These are phyloP conservation scores for Sporothrix mexicana DNA, from an alignment of 2,329 filamentous ascomycete species.

Conservation along the genomic window DNA sequence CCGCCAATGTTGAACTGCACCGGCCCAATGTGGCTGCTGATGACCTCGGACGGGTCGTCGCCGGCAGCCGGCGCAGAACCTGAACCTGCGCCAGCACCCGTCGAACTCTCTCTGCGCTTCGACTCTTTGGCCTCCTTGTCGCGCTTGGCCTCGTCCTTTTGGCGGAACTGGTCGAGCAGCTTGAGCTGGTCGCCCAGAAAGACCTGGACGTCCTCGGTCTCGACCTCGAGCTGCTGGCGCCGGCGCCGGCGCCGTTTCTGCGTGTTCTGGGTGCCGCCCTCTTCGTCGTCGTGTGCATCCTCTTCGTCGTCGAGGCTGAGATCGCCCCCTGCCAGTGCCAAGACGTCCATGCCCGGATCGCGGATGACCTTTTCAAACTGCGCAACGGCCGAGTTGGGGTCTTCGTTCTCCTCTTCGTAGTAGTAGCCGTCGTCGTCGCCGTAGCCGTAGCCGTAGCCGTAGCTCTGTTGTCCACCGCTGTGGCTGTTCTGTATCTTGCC, in stretches of 20 bases:
- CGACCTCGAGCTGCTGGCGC: slow-evolving; percentile 58
- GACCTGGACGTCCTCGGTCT: slow-evolving; percentile 74
- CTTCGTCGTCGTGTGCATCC: not conserved
- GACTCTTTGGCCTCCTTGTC: slow-evolving; percentile 48
- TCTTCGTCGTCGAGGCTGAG: not conserved
- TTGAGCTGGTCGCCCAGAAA: slow-evolving; percentile 79
- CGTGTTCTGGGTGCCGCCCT: not conserved
- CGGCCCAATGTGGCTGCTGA: slow-evolving; percentile 83
- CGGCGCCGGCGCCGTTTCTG: slow-evolving; percentile 8
- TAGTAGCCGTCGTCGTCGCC: slow-evolving; percentile 32
- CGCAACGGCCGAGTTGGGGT: slow-evolving; percentile 65
- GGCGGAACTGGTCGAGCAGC: slow-evolving; percentile 69
- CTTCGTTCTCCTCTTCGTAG: slow-evolving; percentile 41
- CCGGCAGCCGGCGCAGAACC: slow-evolving; percentile 44
- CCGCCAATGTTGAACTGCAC: slow-evolving; percentile 99
- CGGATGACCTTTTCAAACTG: slow-evolving; percentile 81
- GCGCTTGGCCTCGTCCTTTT: slow-evolving; percentile 53
- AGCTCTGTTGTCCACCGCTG: not conserved
- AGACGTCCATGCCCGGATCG: slow-evolving; percentile 70
- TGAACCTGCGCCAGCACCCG: slow-evolving; percentile 36
- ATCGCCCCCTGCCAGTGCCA: slow-evolving; percentile 54
- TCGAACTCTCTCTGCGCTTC: slow-evolving; percentile 15
- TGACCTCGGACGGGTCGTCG: slow-evolving; percentile 48
- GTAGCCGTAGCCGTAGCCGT: not conserved
- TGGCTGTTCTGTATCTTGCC: not conserved